A percentile compares a stretch with the other conserved stretches of the same genome.
These are phyloP conservation scores for Leucogyrophana mollusca DNA, from an alignment of 768 basidiomycete species.

Conservation along the genomic window DNA sequence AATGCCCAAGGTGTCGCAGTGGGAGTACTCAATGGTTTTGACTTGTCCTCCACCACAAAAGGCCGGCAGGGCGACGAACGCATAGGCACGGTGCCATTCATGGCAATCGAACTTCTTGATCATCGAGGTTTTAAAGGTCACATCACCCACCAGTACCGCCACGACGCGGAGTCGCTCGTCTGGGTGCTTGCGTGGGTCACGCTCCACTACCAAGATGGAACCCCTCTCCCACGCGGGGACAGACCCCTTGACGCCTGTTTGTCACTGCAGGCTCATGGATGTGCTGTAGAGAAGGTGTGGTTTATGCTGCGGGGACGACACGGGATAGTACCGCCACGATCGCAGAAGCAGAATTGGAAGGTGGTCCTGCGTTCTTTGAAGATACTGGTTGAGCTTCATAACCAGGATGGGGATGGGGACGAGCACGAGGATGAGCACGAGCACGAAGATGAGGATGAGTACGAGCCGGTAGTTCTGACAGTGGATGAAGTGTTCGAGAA, in stretches of 20 bases:
- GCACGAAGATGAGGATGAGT: no score
- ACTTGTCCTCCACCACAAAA: neutral
- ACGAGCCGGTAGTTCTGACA: no score
- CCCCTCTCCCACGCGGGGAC: neutral
- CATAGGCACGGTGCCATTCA: constrained; percentile 15
- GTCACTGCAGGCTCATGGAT: neutral
- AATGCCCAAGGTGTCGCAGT: neutral
- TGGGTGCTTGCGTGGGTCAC: constrained; percentile 1
- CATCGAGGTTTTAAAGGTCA: neutral
- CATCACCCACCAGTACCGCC: neutral
- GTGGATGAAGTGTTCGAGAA: no score
- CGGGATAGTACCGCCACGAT: no score
- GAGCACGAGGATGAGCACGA: no score
- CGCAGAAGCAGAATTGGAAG: no score
- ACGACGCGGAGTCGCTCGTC: constrained; percentile 3
- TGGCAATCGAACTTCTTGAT: constrained; percentile 9
- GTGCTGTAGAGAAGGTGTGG: neutral
- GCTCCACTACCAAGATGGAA: neutral
- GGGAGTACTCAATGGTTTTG: constrained; percentile 16
- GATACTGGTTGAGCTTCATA: no score
- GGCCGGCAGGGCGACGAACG: constrained; percentile 1
- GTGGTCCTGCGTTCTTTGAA: no score
- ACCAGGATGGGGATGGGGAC: no score
- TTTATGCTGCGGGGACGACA: neutral
- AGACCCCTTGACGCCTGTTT: neutral